A percentile compares a stretch with the other conserved stretches of the same genome.
These are phyloP conservation scores for Candida glucosophila DNA, from an alignment of 1,139 yeast genomes.

Conservation along the genomic window DNA sequence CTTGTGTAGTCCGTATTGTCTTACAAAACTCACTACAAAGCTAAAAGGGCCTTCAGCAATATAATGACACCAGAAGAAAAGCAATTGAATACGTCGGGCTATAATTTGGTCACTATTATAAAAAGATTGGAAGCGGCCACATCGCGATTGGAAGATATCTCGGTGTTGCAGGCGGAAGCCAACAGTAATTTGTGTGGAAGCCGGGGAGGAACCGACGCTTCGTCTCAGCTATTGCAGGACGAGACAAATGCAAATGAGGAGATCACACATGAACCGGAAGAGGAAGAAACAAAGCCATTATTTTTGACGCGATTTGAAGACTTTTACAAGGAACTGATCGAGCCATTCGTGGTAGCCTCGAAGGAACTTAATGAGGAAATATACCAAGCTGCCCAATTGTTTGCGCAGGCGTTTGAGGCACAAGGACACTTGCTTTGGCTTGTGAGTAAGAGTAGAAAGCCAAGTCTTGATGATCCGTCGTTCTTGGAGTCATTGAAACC, in stretches of 20 bases:
- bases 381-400: conserved; percentile 46
- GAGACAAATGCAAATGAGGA: conserved; percentile 8
- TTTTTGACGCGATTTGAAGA: conserved; percentile 35
- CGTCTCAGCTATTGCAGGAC: neutral
- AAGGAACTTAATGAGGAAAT: conserved; percentile 54
- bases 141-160: conserved; percentile 82
- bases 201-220: conserved; percentile 34
- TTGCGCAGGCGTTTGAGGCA: conserved; percentile 51
- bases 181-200: conserved; percentile 42
- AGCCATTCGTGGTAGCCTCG: conserved; percentile 55
- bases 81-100: conserved; percentile 63
- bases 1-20: no score
- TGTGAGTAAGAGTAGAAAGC: conserved; percentile 56
- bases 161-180: conserved; percentile 63
- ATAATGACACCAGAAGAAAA: conserved; percentile 38
- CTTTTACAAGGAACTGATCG: conserved; percentile 43
- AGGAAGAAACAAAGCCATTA: conserved; percentile 16
- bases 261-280: conserved; percentile 11
- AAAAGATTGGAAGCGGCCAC: conserved; percentile 90
- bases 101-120: conserved; percentile 71
- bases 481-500: conserved; percentile 60
- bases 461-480: conserved; percentile 46
- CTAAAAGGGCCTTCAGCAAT: conserved; percentile 47
- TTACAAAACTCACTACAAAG: conserved; percentile 34
- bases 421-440: conserved; percentile 52